These are phyloP conservation scores for Odontarrhena argentea DNA, from an alignment of 345 rosid species.

Conservation along the genomic window DNA sequence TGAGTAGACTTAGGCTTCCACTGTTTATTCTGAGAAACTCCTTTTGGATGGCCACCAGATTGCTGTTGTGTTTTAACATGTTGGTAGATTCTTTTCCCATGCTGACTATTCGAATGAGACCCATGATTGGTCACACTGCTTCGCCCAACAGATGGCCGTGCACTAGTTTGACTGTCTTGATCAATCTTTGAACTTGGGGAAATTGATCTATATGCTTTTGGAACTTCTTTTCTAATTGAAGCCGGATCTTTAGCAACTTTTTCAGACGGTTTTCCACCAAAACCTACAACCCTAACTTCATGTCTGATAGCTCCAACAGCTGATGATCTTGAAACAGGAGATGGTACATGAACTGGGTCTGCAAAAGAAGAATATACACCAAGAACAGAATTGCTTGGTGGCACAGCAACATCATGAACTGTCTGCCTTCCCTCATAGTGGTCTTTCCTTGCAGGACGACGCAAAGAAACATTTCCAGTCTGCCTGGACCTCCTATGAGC, in stretches of 20 bases:
- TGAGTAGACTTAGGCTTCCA: slow-evolving; percentile 89
- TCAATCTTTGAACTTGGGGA: slow-evolving; percentile 58
- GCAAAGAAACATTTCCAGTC: slow-evolving; percentile 8
- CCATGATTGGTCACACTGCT: slow-evolving; percentile 51
- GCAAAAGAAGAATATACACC: slow-evolving; percentile 86
- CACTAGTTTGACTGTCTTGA: slow-evolving; percentile 49
- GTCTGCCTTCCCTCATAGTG: slow-evolving; percentile 21
- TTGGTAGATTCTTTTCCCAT: slow-evolving; percentile 38
- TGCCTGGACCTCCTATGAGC: slow-evolving; percentile 10
- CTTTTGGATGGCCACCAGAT: slow-evolving; percentile 30
- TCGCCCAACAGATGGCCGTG: slow-evolving; percentile 49
- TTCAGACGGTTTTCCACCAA: slow-evolving; percentile 61
- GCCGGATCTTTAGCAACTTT: slow-evolving; percentile 52
- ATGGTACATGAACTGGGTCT: slow-evolving; percentile 96
- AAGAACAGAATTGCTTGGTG: slow-evolving; percentile 68
- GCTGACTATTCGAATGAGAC: slow-evolving; percentile 52
- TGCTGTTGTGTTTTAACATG: slow-evolving; percentile 35
- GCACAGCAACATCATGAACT: slow-evolving; percentile 28
- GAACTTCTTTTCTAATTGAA: slow-evolving; percentile 51
- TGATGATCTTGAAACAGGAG: slow-evolving; percentile 79
- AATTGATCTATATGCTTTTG: slow-evolving; percentile 61
- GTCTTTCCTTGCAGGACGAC: slow-evolving; percentile 24
- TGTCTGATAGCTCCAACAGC: slow-evolving; percentile 88
- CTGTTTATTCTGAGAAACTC: slow-evolving; percentile 66
- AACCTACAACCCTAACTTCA: slow-evolving; percentile 86